phyloP scores from a whole-genome alignment of 1,284 basidiomycete species.

The Marasmius fiardii region DNA sequence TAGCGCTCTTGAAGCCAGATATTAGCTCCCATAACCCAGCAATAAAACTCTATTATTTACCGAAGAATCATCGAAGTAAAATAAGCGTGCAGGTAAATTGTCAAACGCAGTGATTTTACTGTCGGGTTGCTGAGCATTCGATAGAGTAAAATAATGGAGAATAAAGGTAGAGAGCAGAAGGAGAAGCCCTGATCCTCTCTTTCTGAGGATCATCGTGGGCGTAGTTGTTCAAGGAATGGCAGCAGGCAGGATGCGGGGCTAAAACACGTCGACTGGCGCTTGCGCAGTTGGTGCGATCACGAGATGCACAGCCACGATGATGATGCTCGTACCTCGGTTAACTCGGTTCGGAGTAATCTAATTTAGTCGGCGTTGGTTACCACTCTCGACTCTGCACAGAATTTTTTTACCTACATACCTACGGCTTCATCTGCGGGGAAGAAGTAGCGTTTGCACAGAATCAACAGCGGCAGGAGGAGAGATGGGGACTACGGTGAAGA shows the following conservation, averaged over 20 bases:
- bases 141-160: slow-evolving; percentile 5
- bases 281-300: not conserved
- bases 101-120: slow-evolving; percentile 48
- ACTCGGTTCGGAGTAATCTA: too few relatives aligned
- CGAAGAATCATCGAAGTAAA: slow-evolving; percentile 91
- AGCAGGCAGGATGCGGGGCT: not conserved
- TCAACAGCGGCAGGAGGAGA: too few relatives aligned
- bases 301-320: not conserved
- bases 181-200: slow-evolving; percentile 17
- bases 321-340: too few relatives aligned
- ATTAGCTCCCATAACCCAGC: not conserved
- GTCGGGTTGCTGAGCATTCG: slow-evolving; percentile 27
- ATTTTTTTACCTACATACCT: too few relatives aligned
- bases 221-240: slow-evolving; percentile 8
- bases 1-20: slow-evolving; percentile 50
- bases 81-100: slow-evolving; percentile 79
- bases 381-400: too few relatives aligned
- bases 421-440: too few relatives aligned
- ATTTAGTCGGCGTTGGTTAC: too few relatives aligned
- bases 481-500: too few relatives aligned
- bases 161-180: slow-evolving; percentile 18
- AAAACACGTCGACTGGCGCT: not conserved
- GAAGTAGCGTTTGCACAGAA: too few relatives aligned
- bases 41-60: slow-evolving; percentile 47
- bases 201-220: slow-evolving; percentile 23